These are phyloP conservation scores for Agapanthus africanus DNA, from an alignment of 106 monocot genomes.

Conservation along the genomic window DNA sequence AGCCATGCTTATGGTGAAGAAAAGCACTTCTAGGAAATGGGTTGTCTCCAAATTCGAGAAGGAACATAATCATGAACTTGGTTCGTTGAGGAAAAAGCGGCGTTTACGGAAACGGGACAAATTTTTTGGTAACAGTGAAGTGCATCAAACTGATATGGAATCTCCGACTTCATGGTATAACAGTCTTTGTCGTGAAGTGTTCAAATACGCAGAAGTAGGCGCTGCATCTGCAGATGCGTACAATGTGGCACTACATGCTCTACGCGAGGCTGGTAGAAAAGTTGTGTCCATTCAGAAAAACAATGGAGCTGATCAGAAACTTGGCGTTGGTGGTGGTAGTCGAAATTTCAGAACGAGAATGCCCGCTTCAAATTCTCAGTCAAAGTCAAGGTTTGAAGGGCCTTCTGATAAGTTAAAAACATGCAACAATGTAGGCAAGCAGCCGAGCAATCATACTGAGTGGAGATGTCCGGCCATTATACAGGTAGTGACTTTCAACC, in stretches of 20 bases:
- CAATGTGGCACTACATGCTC: slow-evolving; percentile 38
- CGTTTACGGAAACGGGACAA: slow-evolving; percentile 26
- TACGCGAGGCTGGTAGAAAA: slow-evolving; percentile 45
- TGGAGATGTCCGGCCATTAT: slow-evolving; percentile 20
- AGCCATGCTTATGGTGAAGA: slow-evolving; percentile 63
- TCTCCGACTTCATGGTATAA: slow-evolving; percentile 40
- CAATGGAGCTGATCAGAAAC: slow-evolving; percentile 8
- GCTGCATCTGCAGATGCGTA: slow-evolving; percentile 41
- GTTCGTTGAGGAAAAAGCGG: slow-evolving; percentile 17
- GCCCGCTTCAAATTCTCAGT: slow-evolving; percentile 4
- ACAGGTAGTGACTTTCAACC: slow-evolving; percentile 2
- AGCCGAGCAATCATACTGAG: slow-evolving; percentile 13
- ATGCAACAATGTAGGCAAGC: slow-evolving; percentile 17
- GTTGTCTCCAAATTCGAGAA: slow-evolving; percentile 59
- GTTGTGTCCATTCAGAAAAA: slow-evolving; percentile 32
- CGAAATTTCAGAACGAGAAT: slow-evolving; percentile 4
- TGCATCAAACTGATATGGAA: slow-evolving; percentile 12
- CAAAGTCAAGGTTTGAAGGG: slow-evolving; percentile 2
- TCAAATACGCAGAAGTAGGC: slow-evolving; percentile 47
- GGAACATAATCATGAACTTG: too few species aligned
- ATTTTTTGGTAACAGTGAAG: slow-evolving; percentile 13
- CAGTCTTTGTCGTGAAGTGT: slow-evolving; percentile 36
- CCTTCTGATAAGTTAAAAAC: slow-evolving; percentile 2
- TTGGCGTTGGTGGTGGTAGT: slow-evolving; percentile 13
- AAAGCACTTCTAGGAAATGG: slow-evolving; percentile 46